A percentile compares a stretch with the other conserved stretches of the same genome.
Conservation (phyloP, 768 basidiomycete genomes). For the Tricholoma hemisulphureum region DNA sequence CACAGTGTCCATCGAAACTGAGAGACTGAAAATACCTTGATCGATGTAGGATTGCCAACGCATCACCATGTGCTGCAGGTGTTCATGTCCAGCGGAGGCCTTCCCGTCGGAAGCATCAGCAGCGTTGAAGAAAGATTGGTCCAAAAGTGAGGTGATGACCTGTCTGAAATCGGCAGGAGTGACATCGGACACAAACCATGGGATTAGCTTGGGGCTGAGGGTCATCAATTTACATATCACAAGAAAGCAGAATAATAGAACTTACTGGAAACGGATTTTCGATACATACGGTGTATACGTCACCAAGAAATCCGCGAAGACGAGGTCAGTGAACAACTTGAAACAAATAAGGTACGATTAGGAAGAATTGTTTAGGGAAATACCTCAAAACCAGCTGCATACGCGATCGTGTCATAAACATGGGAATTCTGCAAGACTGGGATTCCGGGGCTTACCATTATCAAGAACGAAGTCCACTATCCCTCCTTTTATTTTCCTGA, state of each 20-base stretch:
- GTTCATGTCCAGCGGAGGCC: slow-evolving; percentile 19
- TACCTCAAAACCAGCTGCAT: slow-evolving; percentile 87
- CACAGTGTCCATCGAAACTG: slow-evolving; percentile 58
- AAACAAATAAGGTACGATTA: background rate
- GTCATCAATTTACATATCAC: background rate
- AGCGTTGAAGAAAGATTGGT: slow-evolving; percentile 58
- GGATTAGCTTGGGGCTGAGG: slow-evolving; percentile 84
- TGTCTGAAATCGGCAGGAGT: slow-evolving; percentile 79
- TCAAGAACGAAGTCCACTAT: slow-evolving; percentile 88
- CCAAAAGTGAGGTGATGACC: slow-evolving; percentile 57
- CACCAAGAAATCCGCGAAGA: slow-evolving; percentile 91
- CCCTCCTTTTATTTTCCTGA: slow-evolving; percentile 52
- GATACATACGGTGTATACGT: slow-evolving; percentile 83
- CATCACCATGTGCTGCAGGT: slow-evolving; percentile 57
- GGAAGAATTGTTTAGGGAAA: background rate
- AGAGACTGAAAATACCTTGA: slow-evolving; percentile 67
- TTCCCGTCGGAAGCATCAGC: slow-evolving; percentile 23
- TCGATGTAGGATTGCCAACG: slow-evolving; percentile 78
- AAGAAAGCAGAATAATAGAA: slow-evolving; percentile 11
- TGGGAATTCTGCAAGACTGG: background rate
- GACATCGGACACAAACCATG: slow-evolving; percentile 97
- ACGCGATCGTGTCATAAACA: background rate
- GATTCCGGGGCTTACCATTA: slow-evolving; percentile 56
- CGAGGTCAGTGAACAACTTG: slow-evolving; percentile 91
- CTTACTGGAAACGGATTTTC: slow-evolving; percentile 87